Base-by-base conservation (phyloP, 2,329 filamentous ascomycete species). In the Botrytis byssoidea region DNA sequence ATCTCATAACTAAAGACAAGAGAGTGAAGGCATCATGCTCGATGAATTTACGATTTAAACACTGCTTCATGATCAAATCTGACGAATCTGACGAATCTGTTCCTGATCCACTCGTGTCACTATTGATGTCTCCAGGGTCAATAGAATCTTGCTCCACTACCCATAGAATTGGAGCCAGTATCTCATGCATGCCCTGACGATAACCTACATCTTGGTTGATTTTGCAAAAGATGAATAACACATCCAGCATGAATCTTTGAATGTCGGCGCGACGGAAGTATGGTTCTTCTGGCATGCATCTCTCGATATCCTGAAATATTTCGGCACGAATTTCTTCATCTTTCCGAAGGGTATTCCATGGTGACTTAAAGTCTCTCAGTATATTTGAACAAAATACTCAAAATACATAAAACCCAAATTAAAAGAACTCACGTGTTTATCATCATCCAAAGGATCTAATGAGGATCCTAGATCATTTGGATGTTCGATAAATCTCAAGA, bases 181-280 rank as follows among this genome's bases (percentile, higher is more conserved):
- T 85, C 83, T 99, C 96, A 81, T 99, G 96, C 95, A 99, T 99
- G 18, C 96, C 96, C 84, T 99, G 96, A n/a, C 96, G 90, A 81
- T 99, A 99, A 29, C 90, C 94, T 71, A 94, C 87, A 77, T 92
- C 90, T 2, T 93, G 93, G 80, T 98, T 93, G 71, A 97, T 88
- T 82, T 97, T 98, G 84, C 94, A 96, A 83, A 95, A 98, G 77
- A 99, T 88, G 82, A 98, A 99, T 48, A 99, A 86, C 46, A 98
- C 90, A 80, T 99, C 93, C 46, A 97, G 84, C 78, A 99, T 91
- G 82, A 93, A 92, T 60, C 86, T 87, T 82, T 98, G 96, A 1
- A 93, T 93, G 22, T 87, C 84, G 20, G 91, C 88, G 77, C 95
- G 89, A 73, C 95, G 94, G 79, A 98, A 99, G 81, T 95, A 97